phyloP scores from a whole-genome alignment of 2,329 filamentous ascomycete species.

The Aureobasidium sp. region DNA sequence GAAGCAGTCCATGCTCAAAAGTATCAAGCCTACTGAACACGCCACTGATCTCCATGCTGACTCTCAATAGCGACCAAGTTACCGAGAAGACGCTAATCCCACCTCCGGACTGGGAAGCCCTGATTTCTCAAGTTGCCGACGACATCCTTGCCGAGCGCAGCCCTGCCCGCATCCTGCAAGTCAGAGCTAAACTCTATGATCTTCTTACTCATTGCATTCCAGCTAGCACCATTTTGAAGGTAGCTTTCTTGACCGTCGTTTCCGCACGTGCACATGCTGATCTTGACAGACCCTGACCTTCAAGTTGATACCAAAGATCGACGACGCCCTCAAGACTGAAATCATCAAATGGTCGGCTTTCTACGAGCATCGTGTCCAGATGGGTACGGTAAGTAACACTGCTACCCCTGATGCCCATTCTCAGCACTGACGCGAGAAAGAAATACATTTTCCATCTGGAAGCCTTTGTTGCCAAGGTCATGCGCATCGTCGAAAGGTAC shows the following conservation, averaged over 20 bases:
- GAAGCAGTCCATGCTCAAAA: conserved; percentile 96
- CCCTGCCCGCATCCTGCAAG: conserved; percentile 79
- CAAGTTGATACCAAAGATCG: conserved; percentile 79
- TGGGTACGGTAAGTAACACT: conserved; percentile 54
- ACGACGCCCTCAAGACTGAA: conserved; percentile 83
- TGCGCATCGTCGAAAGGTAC: conserved; percentile 90
- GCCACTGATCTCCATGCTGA: conserved; percentile 24
- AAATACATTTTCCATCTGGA: conserved; percentile 98
- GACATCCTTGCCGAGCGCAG: conserved; percentile 91
- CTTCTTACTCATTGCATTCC: conserved; percentile 96
- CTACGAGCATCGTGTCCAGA: conserved; percentile 90
- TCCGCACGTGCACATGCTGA: conserved; percentile 8
- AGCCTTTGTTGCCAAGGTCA: conserved; percentile 97
- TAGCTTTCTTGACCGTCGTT: conserved; percentile 21
- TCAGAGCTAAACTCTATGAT: conserved; percentile 93
- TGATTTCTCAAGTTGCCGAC: conserved; percentile 82
- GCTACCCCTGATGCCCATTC: neutral
- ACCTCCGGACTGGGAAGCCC: conserved; percentile 91
- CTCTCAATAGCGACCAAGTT: conserved; percentile 68
- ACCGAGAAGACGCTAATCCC: conserved; percentile 83
- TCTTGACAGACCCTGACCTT: conserved; percentile 67
- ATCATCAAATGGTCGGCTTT: conserved; percentile 95
- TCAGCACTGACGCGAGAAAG: conserved; percentile 21
- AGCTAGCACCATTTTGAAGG: conserved; percentile 83
- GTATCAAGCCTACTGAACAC: conserved; percentile 46